phyloP scores from a whole-genome alignment of 352 stramenopile species.

The Phytophthora multivora region DNA sequence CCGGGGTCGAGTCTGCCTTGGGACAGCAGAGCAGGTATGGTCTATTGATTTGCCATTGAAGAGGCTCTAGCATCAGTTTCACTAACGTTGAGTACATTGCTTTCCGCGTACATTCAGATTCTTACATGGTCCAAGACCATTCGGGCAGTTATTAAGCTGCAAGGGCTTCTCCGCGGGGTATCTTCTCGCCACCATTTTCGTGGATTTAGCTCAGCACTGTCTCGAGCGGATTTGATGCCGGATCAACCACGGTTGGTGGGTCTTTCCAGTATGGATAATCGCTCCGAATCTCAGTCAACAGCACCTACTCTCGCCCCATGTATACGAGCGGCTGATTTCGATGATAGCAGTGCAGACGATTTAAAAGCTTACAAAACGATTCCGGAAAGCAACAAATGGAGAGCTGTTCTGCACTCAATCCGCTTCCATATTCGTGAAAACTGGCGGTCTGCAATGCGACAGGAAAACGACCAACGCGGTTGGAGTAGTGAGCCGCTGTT shows the following conservation, averaged over 20 bases:
- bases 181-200: conserved; percentile 1
- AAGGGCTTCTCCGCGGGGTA: conserved; percentile 8
- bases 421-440: conserved; percentile 37
- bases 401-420: conserved; percentile 20
- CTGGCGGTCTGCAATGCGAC: conserved; percentile 14
- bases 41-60: background rate
- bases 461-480: background rate
- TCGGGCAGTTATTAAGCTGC: conserved; percentile 13
- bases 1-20: conserved; percentile 40
- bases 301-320: background rate
- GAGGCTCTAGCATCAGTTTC: background rate
- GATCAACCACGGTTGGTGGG: background rate
- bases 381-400: background rate
- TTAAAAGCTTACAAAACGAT: background rate
- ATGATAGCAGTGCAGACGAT: background rate
- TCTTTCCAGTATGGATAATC: background rate
- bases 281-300: conserved; percentile 6
- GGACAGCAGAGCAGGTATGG: conserved; percentile 60
- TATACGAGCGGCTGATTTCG: background rate
- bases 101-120: background rate
- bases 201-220: background rate
- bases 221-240: background rate
- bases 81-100: background rate
- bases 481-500: conserved; percentile 18
- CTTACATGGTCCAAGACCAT: conserved; percentile 10